Base-by-base conservation (phyloP, 306 rosid species). In the Lathyrus tuberosus region DNA sequence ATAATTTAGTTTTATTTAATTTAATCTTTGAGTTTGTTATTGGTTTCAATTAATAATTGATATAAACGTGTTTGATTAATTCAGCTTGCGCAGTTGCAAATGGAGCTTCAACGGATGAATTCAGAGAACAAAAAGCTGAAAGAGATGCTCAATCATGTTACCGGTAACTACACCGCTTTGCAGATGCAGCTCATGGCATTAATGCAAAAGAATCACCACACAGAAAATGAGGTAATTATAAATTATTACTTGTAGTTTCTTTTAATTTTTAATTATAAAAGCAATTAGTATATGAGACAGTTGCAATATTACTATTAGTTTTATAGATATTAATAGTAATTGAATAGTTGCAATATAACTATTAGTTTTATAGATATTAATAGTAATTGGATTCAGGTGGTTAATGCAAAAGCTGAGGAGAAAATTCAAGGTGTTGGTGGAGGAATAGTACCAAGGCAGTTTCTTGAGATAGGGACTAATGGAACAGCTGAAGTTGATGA, bases 61-160 rank as follows among this genome's bases (percentile, higher is more conserved):
- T 60, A 38, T 15, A n/a, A 4, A 37, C 1, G 37, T 57, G 26
- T 28, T 54, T 52, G 3, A 30, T 60, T 17, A 14, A 20, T 74
- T 62, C 80, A 94, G 99, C 82, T 94, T 70, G 85, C 86, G 7
- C 86, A 79, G 43, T 66, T 91, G 79, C 96, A 88, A 81, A 72
- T 72, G 58, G 96, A 90, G 78, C 91, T 91, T 17, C 86, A 85
- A 66, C 90, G 87, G 4, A 86, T 94, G 92, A 87, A 85, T 70
- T 64, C 78, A 0, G 99, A 94, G 67, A 94, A 94, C 68, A 86
- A 84, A 62, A 91, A 77, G 77, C 74, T 94, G 75, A 88, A 78
- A 63, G 96, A 90, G 20, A 88, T 94, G 97, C 87, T 94, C 4
- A 82, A 53, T 61, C 97, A 88, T 15, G 97, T 94, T 56, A 87